A percentile compares a stretch with the other conserved stretches of the same genome.
phyloP scores from a whole-genome alignment of 2,329 filamentous ascomycete species.

The Parastagonospora avenae region DNA sequence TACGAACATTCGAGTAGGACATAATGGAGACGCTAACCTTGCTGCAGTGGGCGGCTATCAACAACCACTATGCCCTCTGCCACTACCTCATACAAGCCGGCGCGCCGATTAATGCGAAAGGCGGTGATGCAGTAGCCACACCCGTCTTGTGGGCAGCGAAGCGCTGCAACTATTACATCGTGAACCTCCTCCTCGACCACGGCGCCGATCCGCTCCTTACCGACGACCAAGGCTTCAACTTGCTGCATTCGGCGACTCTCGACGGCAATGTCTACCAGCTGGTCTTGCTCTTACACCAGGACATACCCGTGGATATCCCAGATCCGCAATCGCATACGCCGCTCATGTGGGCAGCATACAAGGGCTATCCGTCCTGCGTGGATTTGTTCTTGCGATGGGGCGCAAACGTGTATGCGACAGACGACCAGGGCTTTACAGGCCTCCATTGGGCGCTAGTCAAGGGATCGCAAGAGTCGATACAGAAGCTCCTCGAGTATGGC shows the following conservation, averaged over 20 bases:
- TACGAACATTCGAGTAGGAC: background rate
- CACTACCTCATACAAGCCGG: slow-evolving; percentile 87
- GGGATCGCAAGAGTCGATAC: slow-evolving; percentile 84
- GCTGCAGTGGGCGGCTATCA: slow-evolving; percentile 92
- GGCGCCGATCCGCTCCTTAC: slow-evolving; percentile 91
- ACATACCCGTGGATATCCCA: slow-evolving; percentile 88
- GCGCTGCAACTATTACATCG: slow-evolving; percentile 93
- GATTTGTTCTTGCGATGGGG: slow-evolving; percentile 94
- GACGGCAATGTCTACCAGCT: slow-evolving; percentile 94
- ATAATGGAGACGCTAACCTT: slow-evolving; percentile 9
- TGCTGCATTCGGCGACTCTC: slow-evolving; percentile 94
- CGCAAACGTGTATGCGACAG: slow-evolving; percentile 85
- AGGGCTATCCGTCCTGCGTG: slow-evolving; percentile 90
- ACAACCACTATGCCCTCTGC: slow-evolving; percentile 97
- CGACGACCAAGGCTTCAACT: slow-evolving; percentile 95
- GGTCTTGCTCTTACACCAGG: slow-evolving; percentile 88
- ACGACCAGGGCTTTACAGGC: slow-evolving; percentile 92
- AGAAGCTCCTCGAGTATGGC: slow-evolving; percentile 95
- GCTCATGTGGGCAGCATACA: slow-evolving; percentile 99
- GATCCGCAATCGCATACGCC: slow-evolving; percentile 91
- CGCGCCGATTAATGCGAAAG: slow-evolving; percentile 92
- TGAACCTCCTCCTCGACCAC: slow-evolving; percentile 87
- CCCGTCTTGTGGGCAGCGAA: slow-evolving; percentile 97
- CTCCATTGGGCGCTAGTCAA: slow-evolving; percentile 97
- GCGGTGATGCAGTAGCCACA: slow-evolving; percentile 92